Base-by-base conservation (phyloP, 768 basidiomycete genomes). In the Psilocybe tampanensis region DNA sequence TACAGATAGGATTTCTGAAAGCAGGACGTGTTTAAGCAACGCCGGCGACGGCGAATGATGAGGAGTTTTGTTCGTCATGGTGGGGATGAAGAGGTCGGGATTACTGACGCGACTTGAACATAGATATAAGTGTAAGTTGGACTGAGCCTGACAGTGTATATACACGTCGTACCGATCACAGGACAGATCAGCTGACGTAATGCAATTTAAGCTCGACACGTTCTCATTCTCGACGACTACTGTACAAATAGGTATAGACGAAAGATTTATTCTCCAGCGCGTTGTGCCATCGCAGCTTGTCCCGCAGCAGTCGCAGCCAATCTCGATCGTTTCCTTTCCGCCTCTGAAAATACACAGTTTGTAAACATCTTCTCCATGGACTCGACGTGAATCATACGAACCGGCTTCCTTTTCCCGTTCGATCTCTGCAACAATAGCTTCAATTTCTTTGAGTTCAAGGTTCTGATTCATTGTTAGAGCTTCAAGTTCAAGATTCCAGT, bases 371-470 rank as follows among this genome's bases (percentile, higher is more conserved):
- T 23, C 13, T 8, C 2, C 19, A 5, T 7, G 23, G 18, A 26
- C 11, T 41, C 2, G 39, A 44, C 12, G 3, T 15, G 21, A 47
- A 48, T 54, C 22, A 43, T 23, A 76, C 86, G 44, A 55, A 92
- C 92, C 92, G 33, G 90, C 89, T 77, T 98, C 97, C 79, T 98
- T 99, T 79, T 99, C 97, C 61, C 88, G 85, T 72, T 99, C 97
- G 57, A 99, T 98, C 48, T 92, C 91, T 47, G 85, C 76, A 7
- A 98, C 97, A 56, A 98, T 95, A 0, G 80, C 86, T 69, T 97
- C 94, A 51, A 99, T 95, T 71, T 98, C 91, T 0, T 85, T 60
- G 8, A 94, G 79, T 34, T 90, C 93, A 56, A 99, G 77, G 68
- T 89, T 94, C 95, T 98, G 42, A 15, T 44, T 22, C 58, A 21